These are phyloP conservation scores for Crepidotus variabilis DNA, from an alignment of 768 basidiomycete genomes.

Conservation along the genomic window DNA sequence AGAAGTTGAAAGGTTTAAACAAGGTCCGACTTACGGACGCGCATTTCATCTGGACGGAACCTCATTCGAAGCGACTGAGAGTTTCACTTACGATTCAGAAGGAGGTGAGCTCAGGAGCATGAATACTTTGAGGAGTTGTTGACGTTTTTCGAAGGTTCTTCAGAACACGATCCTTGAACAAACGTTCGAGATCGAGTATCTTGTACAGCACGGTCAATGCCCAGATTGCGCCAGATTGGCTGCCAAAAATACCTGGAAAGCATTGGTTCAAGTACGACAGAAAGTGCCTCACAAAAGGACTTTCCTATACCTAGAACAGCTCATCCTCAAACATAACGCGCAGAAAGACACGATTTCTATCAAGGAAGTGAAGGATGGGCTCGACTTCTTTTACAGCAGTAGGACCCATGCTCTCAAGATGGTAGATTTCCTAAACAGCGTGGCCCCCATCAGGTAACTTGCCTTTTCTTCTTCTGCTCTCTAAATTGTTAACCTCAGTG, in stretches of 20 bases:
- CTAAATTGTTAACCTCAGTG: not conserved
- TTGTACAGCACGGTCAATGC: slow-evolving; percentile 94
- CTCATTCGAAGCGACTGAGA: slow-evolving; percentile 89
- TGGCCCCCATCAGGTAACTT: slow-evolving; percentile 79
- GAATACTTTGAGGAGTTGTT: not conserved
- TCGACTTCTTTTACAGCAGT: slow-evolving; percentile 95
- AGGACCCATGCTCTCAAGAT: slow-evolving; percentile 93
- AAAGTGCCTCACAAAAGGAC: slow-evolving; percentile 98
- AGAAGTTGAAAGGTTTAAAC: slow-evolving; percentile 89
- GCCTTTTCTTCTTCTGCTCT: slow-evolving; percentile 2
- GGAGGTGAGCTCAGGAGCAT: slow-evolving; percentile 51
- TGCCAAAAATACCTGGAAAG: slow-evolving; percentile 99
- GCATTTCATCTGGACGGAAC: slow-evolving; percentile 99
- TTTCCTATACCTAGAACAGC: slow-evolving; percentile 94
- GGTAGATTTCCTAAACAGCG: slow-evolving; percentile 87
- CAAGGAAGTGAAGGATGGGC: slow-evolving; percentile 89
- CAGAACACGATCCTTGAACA: slow-evolving; percentile 95
- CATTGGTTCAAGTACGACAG: slow-evolving; percentile 96
- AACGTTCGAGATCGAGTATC: slow-evolving; percentile 94
- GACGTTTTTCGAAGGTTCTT: slow-evolving; percentile 53
- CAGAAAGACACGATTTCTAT: slow-evolving; percentile 95
- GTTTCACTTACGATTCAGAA: slow-evolving; percentile 98
- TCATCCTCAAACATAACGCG: slow-evolving; percentile 93
- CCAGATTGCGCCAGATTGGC: slow-evolving; percentile 91
- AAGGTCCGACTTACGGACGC: slow-evolving; percentile 98